A percentile compares a stretch with the other conserved stretches of the same genome.
These are phyloP conservation scores for Cenchrus purpureus DNA, from an alignment of 176 grass and related monocot genomes.

Conservation along the genomic window DNA sequence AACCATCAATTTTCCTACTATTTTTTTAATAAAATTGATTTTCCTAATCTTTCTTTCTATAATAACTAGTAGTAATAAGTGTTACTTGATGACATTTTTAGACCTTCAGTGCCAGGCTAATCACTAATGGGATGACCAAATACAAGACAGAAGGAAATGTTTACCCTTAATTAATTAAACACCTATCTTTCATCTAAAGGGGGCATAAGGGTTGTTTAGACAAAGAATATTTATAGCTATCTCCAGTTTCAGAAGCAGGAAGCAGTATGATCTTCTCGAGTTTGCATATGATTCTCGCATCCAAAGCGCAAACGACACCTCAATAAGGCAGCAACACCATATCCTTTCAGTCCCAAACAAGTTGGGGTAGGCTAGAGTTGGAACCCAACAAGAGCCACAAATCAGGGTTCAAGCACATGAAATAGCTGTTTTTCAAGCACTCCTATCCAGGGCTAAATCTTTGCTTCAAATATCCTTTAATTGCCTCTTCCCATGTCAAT, in stretches of 20 bases:
- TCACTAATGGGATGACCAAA: not conserved
- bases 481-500: no score
- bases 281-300: not conserved
- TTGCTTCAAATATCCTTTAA: no score
- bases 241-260: not conserved
- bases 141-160: not conserved
- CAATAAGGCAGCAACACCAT: not conserved
- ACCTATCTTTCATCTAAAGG: conserved; percentile 7
- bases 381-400: no score
- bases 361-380: no score
- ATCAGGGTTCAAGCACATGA: no score
- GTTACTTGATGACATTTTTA: not conserved
- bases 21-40: not conserved
- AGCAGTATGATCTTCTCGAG: not conserved
- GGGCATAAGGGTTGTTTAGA: not conserved
- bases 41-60: not conserved
- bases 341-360: no score
- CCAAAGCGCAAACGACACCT: not conserved
- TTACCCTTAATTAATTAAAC: conserved; percentile 2
- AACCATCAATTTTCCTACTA: not conserved
- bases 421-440: no score
- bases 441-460: no score
- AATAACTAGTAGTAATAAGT: not conserved
- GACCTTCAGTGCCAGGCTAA: not conserved
- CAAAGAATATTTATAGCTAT: not conserved